Conservation (phyloP, 2,329 filamentous ascomycete species). For the Conoideocrella luteorostrata region DNA sequence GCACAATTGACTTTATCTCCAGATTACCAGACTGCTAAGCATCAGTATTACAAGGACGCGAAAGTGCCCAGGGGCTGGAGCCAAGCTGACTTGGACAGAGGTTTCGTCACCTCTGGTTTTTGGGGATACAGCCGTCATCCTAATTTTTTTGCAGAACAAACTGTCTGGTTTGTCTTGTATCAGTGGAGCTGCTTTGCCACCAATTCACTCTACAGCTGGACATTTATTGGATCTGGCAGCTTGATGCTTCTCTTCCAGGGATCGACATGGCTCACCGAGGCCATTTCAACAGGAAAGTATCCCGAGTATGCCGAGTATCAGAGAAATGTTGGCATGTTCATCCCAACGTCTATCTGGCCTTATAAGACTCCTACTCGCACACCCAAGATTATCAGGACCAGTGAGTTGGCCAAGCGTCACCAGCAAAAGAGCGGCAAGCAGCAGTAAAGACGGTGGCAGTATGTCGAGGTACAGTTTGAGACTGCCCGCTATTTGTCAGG, state of each 20-base stretch:
- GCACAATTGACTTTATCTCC: neutral
- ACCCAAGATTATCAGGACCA: slow-evolving; percentile 44
- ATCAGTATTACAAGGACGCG: slow-evolving; percentile 64
- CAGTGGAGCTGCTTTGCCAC: slow-evolving; percentile 78
- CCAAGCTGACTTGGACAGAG: slow-evolving; percentile 76
- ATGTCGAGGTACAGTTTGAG: too few species aligned
- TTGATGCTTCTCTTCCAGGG: slow-evolving; percentile 81
- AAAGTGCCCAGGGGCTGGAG: slow-evolving; percentile 60
- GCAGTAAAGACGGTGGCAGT: too few species aligned
- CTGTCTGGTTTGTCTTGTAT: slow-evolving; percentile 83
- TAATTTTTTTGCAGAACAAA: slow-evolving; percentile 90
- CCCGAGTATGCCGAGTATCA: slow-evolving; percentile 83
- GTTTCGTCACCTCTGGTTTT: slow-evolving; percentile 77
- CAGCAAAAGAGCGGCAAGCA: slow-evolving; percentile 33
- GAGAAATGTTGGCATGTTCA: slow-evolving; percentile 71
- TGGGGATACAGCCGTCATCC: slow-evolving; percentile 89
- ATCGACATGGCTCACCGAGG: slow-evolving; percentile 83
- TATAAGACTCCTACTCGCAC: slow-evolving; percentile 34
- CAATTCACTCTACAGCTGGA: slow-evolving; percentile 70
- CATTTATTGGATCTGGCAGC: slow-evolving; percentile 58
- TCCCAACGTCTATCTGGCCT: slow-evolving; percentile 51
- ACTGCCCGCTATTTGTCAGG: too few species aligned
- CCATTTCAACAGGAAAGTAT: slow-evolving; percentile 76
- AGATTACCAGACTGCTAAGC: slow-evolving; percentile 79
- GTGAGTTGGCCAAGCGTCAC: slow-evolving; percentile 41